A percentile compares a stretch with the other conserved stretches of the same genome.
phyloP scores from a whole-genome alignment of 148 eudicot species.

The Amaranthus hypochondriacus region DNA sequence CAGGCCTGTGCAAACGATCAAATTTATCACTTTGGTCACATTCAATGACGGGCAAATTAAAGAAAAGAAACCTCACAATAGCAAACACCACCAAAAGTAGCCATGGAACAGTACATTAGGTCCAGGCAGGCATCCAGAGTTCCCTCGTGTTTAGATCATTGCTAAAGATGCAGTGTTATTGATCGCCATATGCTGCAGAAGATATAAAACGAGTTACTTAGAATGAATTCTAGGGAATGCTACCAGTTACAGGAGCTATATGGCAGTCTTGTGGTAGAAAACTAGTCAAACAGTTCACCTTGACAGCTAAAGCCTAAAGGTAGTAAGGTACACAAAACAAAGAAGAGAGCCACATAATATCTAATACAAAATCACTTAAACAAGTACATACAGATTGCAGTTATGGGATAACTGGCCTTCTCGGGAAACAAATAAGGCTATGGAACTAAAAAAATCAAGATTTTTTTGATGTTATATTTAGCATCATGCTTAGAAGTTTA shows the following conservation, averaged over 20 bases:
- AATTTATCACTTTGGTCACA: neutral
- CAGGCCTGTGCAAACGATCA: neutral
- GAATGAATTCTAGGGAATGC: neutral
- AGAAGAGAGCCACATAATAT: neutral
- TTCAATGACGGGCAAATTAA: neutral
- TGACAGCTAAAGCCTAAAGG: neutral
- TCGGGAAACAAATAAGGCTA: neutral
- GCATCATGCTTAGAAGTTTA: neutral
- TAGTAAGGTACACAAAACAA: neutral
- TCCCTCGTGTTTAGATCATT: slow-evolving; percentile 3
- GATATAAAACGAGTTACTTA: neutral
- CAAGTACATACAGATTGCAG: neutral
- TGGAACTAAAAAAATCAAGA: slow-evolving; percentile 1
- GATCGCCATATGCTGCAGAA: slow-evolving; percentile 23
- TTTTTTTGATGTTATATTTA: neutral
- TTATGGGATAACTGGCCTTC: neutral
- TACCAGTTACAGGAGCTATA: neutral
- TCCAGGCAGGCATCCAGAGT: neutral
- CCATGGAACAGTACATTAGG: slow-evolving; percentile 6
- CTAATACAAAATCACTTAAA: too few relatives aligned
- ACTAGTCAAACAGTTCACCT: too few relatives aligned
- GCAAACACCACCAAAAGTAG: slow-evolving; percentile 9
- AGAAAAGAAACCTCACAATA: slow-evolving; percentile 6
- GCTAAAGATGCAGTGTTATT: slow-evolving; percentile 12
- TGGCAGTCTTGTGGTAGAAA: neutral